Conservation (phyloP, 2,329 filamentous ascomycete genomes). For the Aspergillus hiratsukae region DNA sequence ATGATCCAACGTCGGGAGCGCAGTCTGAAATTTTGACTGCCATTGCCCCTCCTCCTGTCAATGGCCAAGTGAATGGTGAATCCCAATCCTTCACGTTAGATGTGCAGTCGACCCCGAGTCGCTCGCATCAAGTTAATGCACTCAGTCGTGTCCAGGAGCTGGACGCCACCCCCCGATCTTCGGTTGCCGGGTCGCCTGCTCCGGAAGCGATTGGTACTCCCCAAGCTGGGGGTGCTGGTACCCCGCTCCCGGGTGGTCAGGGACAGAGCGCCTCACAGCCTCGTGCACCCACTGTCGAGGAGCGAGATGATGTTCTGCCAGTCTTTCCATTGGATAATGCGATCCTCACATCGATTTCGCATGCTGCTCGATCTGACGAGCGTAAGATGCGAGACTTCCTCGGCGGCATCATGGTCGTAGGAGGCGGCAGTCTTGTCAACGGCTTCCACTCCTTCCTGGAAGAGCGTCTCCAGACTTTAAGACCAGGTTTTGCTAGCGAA, state of each 20-base stretch:
- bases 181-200: slow-evolving; percentile 79
- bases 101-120: slow-evolving; percentile 42
- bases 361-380: slow-evolving; percentile 83
- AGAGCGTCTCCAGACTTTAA: slow-evolving; percentile 66
- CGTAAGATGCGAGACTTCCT: slow-evolving; percentile 89
- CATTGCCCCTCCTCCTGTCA: slow-evolving; percentile 40
- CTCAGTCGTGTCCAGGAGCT: slow-evolving; percentile 63
- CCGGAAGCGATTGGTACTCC: slow-evolving; percentile 73
- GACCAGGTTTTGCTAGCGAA: slow-evolving; percentile 60
- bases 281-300: slow-evolving; percentile 46
- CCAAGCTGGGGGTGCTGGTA: slow-evolving; percentile 42
- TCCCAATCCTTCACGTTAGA: slow-evolving; percentile 26
- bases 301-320: slow-evolving; percentile 76
- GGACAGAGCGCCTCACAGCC: slow-evolving; percentile 31
- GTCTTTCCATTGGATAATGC: slow-evolving; percentile 80
- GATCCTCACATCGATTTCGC: slow-evolving; percentile 81
- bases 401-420: slow-evolving; percentile 84
- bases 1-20: slow-evolving; percentile 81
- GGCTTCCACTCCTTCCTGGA: slow-evolving; percentile 80
- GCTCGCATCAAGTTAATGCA: slow-evolving; percentile 63
- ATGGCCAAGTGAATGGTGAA: slow-evolving; percentile 34
- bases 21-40: slow-evolving; percentile 64
- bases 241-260: slow-evolving; percentile 33
- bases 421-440: slow-evolving; percentile 75
- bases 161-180: slow-evolving; percentile 76